Conservation (phyloP, 148 eudicot species). For the Chenopodium berlandieri region DNA sequence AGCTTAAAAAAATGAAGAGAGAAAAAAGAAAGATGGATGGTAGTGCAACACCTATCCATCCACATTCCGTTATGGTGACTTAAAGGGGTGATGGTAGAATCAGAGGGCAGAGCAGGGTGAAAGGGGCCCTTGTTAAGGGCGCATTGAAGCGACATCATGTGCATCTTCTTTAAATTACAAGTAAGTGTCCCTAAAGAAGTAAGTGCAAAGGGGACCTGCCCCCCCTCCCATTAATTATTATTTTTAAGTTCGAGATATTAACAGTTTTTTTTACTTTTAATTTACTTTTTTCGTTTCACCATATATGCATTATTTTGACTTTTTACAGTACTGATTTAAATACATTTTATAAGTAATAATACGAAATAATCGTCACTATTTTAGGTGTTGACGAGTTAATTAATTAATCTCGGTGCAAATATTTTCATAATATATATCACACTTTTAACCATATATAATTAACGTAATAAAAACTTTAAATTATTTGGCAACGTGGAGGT, state of each 20-base stretch:
- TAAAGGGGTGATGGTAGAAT: conserved; percentile 20
- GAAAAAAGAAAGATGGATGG: not conserved
- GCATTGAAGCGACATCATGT: conserved; percentile 40
- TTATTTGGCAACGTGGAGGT: too few relatives aligned
- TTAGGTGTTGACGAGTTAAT: too few relatives aligned
- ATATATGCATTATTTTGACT: too few relatives aligned
- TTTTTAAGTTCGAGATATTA: not conserved
- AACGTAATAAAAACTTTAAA: too few relatives aligned
- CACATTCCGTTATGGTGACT: conserved; percentile 27
- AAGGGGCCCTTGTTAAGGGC: conserved; percentile 28
- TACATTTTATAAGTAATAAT: too few relatives aligned
- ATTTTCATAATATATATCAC: too few relatives aligned
- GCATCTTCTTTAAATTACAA: conserved; percentile 33
- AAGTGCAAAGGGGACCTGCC: conserved; percentile 22
- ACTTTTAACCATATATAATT: too few relatives aligned
- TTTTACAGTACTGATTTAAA: too few relatives aligned
- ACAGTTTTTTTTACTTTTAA: not conserved
- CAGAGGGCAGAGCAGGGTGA: not conserved
- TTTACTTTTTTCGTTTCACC: too few relatives aligned
- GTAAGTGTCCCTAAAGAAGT: conserved; percentile 29
- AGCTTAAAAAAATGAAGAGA: not conserved
- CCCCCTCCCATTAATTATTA: not conserved
- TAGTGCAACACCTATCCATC: conserved; percentile 12
- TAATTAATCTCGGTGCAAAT: too few relatives aligned
- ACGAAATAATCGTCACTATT: too few relatives aligned